Evolutionary conservation across 495 filamentous ascomycete genomes (phyloP), one percentile per base, ranked within the genome.

Genomic region (Penicillium silybi): DNA sequence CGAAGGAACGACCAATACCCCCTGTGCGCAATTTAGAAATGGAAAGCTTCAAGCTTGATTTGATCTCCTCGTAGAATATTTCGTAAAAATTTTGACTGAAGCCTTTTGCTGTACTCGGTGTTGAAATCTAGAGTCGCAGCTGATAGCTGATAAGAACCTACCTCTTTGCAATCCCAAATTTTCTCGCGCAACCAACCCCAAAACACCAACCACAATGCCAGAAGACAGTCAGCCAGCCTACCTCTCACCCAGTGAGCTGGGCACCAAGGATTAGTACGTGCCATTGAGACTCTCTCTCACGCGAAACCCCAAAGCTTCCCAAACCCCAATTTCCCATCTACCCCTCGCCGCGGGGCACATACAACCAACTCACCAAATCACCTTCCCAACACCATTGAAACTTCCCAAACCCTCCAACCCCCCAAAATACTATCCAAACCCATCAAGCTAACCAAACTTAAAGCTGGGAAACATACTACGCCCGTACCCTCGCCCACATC

Each of bases 251-350:
- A 80, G 78, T 50, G 71, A 79, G 59, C 66, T 81, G 16, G 78
- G 78, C 44, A 78, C 75, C 35, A 80, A 78, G 57, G 73, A 80
- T 53, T 81, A 80, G 78, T 81, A 68, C 34, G 68, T 69, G 11
- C 46, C 23, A 25, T 44, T 44, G 26, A 38, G n/a, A 23, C 22
- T 29, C 26, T 50, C 55, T 42, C 23, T 4, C 22, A 17, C 5
- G 9, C 10, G 4, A 35, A 9, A 34, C n/a, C 6, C 19, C 22
- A 11, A 4, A 6, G 11, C 13, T 20, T 23, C 27, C 26, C 0
- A 27, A 19, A 9, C 10, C 25, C 44, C 41, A 2, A 22, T 19
- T 37, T 59, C 62, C 59, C 59, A 53, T 44, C 53, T 57, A 52
- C 61, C 58, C 59, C 56, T 57, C 59, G 41, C 20, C 16, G 42